Base-by-base conservation (phyloP, 139 green algal species). In the Tetradesmus obliquus region DNA sequence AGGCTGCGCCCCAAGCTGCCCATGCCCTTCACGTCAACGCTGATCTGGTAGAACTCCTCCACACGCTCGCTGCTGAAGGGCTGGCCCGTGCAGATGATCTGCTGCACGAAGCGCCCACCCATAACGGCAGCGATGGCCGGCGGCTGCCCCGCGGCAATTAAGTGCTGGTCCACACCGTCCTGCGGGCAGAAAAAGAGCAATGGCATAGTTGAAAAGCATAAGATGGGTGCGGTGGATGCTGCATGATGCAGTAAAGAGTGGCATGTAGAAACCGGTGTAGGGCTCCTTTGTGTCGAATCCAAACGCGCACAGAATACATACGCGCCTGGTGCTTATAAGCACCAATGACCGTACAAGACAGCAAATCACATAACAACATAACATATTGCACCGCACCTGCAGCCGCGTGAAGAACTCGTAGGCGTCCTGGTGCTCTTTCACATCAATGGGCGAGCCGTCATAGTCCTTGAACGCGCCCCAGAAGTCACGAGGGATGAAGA, bases 391-490 rank as follows among this genome's bases (percentile, higher is more conserved):
- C 9, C 86, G 22, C 72, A 96, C 95, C 95, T 97, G 96, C 90
- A 97, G 94, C 2, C 95, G 81, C 7, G 96, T 97, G 93, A 99
- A 98, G 93, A 99, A 99, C 93, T 99, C 97, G 89, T 98, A 97
- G 0, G 96, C 97, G 89, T 99, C 98, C 90, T 99, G 97, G 93
- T 99, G 98, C 94, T 99, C 97, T 91, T 93, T 93, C 54, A 95
- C 84, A 86, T 99, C 97, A 22, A 99, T 95, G 19, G 96, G 95
- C 89, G 96, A 84, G 1, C 97, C 97, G 87, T 99, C 97, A 87
- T 98, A 98, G 93, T 99, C 97, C 87, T 97, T 97, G 93, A 98
- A 98, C 0, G 95, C 93, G 3, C 87, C 79, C 97, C 97, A 99
- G 92, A 99, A 98, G 86, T 84, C 92, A 2, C 79, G 66, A 0